These are phyloP conservation scores for Osmanthus fragrans DNA, from an alignment of 257 asterid species.

Conservation along the genomic window DNA sequence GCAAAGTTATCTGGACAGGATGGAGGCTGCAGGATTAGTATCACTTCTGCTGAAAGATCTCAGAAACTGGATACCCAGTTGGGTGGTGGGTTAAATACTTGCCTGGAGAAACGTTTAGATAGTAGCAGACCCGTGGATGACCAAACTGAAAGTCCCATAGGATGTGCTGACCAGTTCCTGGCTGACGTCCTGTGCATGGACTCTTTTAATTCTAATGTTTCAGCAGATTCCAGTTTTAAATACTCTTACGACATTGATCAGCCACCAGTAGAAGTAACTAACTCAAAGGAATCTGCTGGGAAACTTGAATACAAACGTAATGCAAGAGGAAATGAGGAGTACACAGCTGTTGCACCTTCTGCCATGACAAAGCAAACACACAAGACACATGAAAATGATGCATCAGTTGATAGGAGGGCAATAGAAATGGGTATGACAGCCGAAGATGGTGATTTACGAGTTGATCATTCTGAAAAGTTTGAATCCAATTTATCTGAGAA, in stretches of 20 bases:
- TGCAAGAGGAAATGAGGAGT: conserved; percentile 24
- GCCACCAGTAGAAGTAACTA: conserved; percentile 27
- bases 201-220: conserved; percentile 26
- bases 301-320: conserved; percentile 7
- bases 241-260: conserved; percentile 27
- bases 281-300: conserved; percentile 25
- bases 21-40: conserved; percentile 24
- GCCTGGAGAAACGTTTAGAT: conserved; percentile 23
- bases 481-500: conserved; percentile 29
- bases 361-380: conserved; percentile 26
- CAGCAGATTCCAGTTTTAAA: conserved; percentile 21
- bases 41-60: conserved; percentile 25
- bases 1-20: conserved; percentile 31
- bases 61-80: conserved; percentile 20
- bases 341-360: conserved; percentile 26
- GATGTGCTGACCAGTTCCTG: conserved; percentile 38
- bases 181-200: conserved; percentile 33
- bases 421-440: conserved; percentile 21
- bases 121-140: conserved; percentile 12
- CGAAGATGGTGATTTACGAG: conserved; percentile 16
- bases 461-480: conserved; percentile 14
- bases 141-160: conserved; percentile 32
- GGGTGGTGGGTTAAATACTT: conserved; percentile 21
- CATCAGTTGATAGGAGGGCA: conserved; percentile 21
- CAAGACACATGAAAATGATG: conserved; percentile 24